Base-by-base conservation (phyloP, 805 yeast species). In the Torulaspora delbrueckii region DNA sequence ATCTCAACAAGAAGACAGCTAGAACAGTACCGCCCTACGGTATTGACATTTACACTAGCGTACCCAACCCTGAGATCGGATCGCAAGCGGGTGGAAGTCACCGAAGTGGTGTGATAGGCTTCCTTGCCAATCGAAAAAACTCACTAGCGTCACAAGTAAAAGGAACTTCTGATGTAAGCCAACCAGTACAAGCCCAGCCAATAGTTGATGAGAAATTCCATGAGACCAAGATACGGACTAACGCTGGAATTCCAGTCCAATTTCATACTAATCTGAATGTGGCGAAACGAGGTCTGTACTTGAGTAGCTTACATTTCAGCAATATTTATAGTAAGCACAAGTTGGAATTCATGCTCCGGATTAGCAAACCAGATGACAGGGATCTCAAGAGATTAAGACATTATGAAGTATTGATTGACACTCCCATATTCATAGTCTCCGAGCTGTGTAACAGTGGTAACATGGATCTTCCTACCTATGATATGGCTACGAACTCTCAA, bases 321-420 rank as follows among this genome's bases (percentile, higher is more conserved):
- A 82, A 81, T 55, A 72, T 85, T 37, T 78, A 75, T 52, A 72
- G 84, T 13, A 73, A 76, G 45, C 95, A 85, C 61, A 69, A 89
- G 40, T 62, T 85, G 40, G 93, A 85, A 59, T 74, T 85, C 4
- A 79, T 84, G 54, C 74, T 85, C 46, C 69, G 93, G 46, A 78
- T 85, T 23, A 78, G 86, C 9, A 79, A 76, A 54, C 79, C 79
- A 1, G 84, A 81, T 47, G 72, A 75, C 0, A 59, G 65, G 3
- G 67, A 65, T 30, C 66, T 69, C 2, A 51, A 55, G 4, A 77
- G 76, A 50, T 65, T 79, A 67, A 88, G 83, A 55, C 90, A 85
- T 60, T 85, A 81, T 57, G 95, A 85, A 55, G 90, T 85, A 16
- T 78, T 85, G 36, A 84, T 85, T 32, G 93, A 85, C 58, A 84